Conservation (phyloP, 2,329 filamentous ascomycete species). For the Cryphonectria japonica region DNA sequence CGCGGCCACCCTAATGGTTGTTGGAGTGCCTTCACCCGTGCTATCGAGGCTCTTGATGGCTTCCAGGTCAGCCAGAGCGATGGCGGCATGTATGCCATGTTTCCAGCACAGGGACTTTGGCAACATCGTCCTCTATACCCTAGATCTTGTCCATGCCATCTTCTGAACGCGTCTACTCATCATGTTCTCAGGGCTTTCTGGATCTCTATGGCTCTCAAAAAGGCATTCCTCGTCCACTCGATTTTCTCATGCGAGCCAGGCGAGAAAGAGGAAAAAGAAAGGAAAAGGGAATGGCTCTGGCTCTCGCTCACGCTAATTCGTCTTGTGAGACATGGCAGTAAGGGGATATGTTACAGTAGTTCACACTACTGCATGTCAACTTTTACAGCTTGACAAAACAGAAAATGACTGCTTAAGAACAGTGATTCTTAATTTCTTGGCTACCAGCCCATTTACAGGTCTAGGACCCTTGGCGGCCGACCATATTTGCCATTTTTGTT, state of each 20-base stretch:
- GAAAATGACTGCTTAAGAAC: background rate
- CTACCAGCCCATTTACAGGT: background rate
- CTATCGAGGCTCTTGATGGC: background rate
- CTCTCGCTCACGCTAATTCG: background rate
- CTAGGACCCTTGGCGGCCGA: background rate
- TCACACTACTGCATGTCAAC: background rate
- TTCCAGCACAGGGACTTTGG: conserved; percentile 4
- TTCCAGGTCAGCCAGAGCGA: background rate
- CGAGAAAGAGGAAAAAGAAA: background rate
- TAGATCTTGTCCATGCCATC: no score
- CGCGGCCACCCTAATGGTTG: background rate
- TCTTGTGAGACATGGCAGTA: background rate
- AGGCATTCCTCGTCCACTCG: no score
- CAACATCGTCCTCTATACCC: conserved; percentile 7
- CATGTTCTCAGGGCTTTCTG: no score
- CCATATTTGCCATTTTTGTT: background rate
- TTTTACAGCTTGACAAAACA: background rate
- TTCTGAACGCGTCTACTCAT: no score
- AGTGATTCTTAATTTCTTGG: background rate
- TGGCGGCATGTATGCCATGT: background rate
- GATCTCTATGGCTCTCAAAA: background rate
- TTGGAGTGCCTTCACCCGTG: background rate
- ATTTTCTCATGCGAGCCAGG: background rate
- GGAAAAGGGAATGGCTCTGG: conserved; percentile 35
- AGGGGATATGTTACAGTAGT: background rate